Percentiles rank a stretch among this genome's conserved stretches.
Conservation (phyloP, 352 stramenopile species). For the Phytophthora idaei region DNA sequence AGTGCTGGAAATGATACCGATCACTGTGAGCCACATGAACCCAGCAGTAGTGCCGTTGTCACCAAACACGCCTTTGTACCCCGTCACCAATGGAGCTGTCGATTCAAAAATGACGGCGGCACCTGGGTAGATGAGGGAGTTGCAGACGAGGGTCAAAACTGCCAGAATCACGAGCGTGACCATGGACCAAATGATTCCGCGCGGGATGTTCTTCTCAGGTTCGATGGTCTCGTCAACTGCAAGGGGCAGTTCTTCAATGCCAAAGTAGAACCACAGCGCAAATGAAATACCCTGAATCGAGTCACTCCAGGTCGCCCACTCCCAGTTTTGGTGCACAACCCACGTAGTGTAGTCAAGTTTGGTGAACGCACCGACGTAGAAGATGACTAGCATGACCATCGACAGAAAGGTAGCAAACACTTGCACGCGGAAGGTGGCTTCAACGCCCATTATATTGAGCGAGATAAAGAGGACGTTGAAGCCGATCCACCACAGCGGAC, state of each 20-base stretch:
- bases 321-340: slow-evolving; percentile 55
- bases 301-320: slow-evolving; percentile 52
- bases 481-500: slow-evolving; percentile 58
- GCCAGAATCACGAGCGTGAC: slow-evolving; percentile 53
- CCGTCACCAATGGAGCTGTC: slow-evolving; percentile 53
- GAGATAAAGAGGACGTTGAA: slow-evolving; percentile 64
- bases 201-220: slow-evolving; percentile 70
- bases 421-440: slow-evolving; percentile 65
- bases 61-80: slow-evolving; percentile 77
- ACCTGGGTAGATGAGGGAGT: slow-evolving; percentile 57
- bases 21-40: slow-evolving; percentile 72
- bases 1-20: slow-evolving; percentile 62
- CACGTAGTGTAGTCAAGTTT: slow-evolving; percentile 61
- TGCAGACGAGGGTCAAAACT: slow-evolving; percentile 63
- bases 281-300: slow-evolving; percentile 66
- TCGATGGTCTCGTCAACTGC: slow-evolving; percentile 77
- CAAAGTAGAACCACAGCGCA: slow-evolving; percentile 75
- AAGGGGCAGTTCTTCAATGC: slow-evolving; percentile 77
- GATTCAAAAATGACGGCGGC: slow-evolving; percentile 42
- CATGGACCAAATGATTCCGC: slow-evolving; percentile 63
- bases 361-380: slow-evolving; percentile 59
- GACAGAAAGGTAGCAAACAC: slow-evolving; percentile 60
- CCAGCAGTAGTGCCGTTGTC: slow-evolving; percentile 60
- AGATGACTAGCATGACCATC: slow-evolving; percentile 53
- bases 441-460: slow-evolving; percentile 69